Percentiles rank a stretch among this genome's conserved stretches.
Evolutionary conservation across 257 asterid species (phyloP).

Genomic region (Salvia hispanica): DNA sequence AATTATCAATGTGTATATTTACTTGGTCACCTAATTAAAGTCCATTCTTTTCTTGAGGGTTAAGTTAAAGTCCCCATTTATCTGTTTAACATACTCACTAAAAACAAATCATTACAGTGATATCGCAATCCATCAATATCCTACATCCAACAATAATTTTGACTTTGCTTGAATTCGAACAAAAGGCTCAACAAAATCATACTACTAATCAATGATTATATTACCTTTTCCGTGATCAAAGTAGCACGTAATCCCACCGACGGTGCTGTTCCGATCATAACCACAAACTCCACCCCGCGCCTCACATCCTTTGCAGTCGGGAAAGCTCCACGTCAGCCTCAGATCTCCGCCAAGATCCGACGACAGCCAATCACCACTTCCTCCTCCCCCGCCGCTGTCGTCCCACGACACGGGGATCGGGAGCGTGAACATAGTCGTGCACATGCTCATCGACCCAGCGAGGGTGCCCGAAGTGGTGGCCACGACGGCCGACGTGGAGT

Average conservation of each 20-base stretch:
- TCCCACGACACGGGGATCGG: slow-evolving; percentile 53
- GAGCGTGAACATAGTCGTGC: slow-evolving; percentile 37
- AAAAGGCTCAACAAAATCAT: too few species aligned
- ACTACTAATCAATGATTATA: too few species aligned
- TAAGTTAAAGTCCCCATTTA: too few species aligned
- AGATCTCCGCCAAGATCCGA: slow-evolving; percentile 35
- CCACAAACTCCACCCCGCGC: slow-evolving; percentile 50
- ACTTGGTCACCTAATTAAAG: too few species aligned
- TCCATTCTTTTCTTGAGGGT: too few species aligned
- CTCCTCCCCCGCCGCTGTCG: background rate
- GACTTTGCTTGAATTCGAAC: too few species aligned
- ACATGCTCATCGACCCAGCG: slow-evolving; percentile 43
- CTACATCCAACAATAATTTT: too few species aligned
- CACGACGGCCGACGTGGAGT: slow-evolving; percentile 43
- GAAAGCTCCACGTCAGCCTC: slow-evolving; percentile 44
- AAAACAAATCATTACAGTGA: too few species aligned
- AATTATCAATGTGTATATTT: too few species aligned
- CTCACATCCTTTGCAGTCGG: slow-evolving; percentile 47
- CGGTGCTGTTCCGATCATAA: slow-evolving; percentile 33
- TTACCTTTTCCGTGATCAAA: slow-evolving; percentile 24
- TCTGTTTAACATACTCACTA: too few species aligned
- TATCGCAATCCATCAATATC: too few species aligned
- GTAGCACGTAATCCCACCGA: slow-evolving; percentile 33
- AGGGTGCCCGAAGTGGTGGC: slow-evolving; percentile 47
- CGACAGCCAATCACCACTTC: slow-evolving; percentile 28